These are phyloP conservation scores for Candida ascalaphidarum DNA, from an alignment of 805 yeast genomes.

Conservation along the genomic window DNA sequence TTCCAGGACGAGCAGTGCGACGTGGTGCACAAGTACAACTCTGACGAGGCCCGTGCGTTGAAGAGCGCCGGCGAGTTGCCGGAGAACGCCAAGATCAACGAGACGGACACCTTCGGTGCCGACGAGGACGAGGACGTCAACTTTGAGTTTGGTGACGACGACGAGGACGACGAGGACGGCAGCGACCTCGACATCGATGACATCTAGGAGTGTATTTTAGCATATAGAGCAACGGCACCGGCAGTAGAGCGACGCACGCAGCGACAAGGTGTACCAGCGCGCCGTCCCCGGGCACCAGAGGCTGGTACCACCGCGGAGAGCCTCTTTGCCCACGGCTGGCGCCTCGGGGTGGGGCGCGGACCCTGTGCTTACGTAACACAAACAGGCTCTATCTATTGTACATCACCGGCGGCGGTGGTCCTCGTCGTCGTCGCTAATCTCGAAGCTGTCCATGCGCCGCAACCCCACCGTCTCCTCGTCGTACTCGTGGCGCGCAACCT, in stretches of 20 bases:
- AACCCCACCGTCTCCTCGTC: slow-evolving; percentile 44
- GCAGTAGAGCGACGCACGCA: too few relatives aligned
- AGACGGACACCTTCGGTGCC: slow-evolving; percentile 93
- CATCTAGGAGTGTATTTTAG: slow-evolving; percentile 56
- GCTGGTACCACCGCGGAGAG: too few relatives aligned
- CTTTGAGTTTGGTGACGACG: slow-evolving; percentile 95
- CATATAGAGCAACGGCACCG: too few relatives aligned
- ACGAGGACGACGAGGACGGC: slow-evolving; percentile 66
- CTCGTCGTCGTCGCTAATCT: slow-evolving; percentile 37
- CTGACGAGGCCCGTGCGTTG: slow-evolving; percentile 96
- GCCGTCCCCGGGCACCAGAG: too few relatives aligned
- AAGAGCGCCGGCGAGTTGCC: slow-evolving; percentile 96
- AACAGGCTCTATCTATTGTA: too few relatives aligned
- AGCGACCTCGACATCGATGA: slow-evolving; percentile 88
- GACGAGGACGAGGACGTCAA: slow-evolving; percentile 97
- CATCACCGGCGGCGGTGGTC: too few relatives aligned
- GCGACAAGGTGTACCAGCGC: too few relatives aligned
- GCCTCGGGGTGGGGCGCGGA: too few relatives aligned
- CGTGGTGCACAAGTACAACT: slow-evolving; percentile 91
- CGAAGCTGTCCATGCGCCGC: slow-evolving; percentile 57
- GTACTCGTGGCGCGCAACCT: slow-evolving; percentile 38
- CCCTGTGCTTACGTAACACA: too few relatives aligned
- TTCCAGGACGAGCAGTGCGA: slow-evolving; percentile 98
- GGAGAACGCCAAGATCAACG: slow-evolving; percentile 93
- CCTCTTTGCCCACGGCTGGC: too few relatives aligned